Evolutionary conservation across 495 filamentous ascomycete genomes (phyloP), one percentile per base, ranked within the genome.

Genomic region (Trichoderma asperelloides): DNA sequence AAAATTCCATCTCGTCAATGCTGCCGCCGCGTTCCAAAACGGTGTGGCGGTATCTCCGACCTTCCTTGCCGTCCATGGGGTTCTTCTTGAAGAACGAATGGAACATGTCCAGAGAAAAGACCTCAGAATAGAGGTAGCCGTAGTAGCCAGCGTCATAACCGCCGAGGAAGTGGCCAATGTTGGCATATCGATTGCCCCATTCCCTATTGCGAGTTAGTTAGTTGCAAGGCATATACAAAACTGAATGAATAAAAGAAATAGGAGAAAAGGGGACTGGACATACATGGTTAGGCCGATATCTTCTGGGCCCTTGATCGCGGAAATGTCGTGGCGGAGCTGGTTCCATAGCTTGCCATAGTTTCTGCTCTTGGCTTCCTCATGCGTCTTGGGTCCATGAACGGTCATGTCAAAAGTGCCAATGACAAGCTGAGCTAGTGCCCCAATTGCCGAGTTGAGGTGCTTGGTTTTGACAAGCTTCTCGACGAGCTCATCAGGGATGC

Each of bases 21-120:
- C 83, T 86, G 3, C 89, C 89, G 39, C 90, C 90, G 65, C 82
- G 85, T 75, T 91, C 88, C 8, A 93, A 79, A 27, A 93, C 88
- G 16, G 84, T 89, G 74, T 90, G 88, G 65, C 90, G 78, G 72
- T 92, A 93, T 62, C 89, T 74, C 39, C 88, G 78, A 9, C 90
- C 90, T 71, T 89, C 81, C 57, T 76, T 79, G 27, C 75, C 78
- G 74, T 91, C 82, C 89, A 91, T 91, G 0, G 90, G 89, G 70
- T 90, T 78, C 67, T 79, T 78, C 78, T 87, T 87, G 77, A 93
- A 93, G n/a, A 85, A 84, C 0, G 83, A 80, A 74, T 89, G 87
- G 78, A 93, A 93, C 89, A 93, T 93, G 74, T 93, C 90, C 37
- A 85, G 80, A 13, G 84, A 87, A 77, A 90, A 91, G 60, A 91